phyloP scores from a whole-genome alignment of 169 alveolate genomes.

The Eimeria necatrix region DNA sequence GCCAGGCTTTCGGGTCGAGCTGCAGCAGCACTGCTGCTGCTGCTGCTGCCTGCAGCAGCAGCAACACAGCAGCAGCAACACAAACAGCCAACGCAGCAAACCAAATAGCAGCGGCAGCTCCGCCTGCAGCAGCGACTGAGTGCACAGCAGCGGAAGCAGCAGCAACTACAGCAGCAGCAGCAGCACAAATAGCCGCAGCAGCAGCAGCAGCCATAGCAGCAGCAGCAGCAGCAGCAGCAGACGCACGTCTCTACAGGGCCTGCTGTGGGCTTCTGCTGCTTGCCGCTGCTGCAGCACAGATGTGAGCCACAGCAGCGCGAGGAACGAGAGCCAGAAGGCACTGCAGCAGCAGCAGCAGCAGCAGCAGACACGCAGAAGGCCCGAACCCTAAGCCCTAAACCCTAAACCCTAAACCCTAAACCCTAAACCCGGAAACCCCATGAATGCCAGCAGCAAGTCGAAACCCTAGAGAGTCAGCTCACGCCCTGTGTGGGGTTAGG shows the following conservation, averaged over 20 bases:
- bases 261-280: not conserved
- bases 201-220: not conserved
- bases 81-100: not conserved
- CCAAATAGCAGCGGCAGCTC: too few relatives aligned
- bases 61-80: not conserved
- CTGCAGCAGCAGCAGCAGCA: slow-evolving; percentile 23
- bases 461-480: too few relatives aligned
- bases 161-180: not conserved
- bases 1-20: not conserved
- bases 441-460: too few relatives aligned
- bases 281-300: slow-evolving; percentile 36
- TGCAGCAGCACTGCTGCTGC: slow-evolving; percentile 13
- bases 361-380: not conserved
- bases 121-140: not conserved
- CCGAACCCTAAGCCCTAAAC: slow-evolving; percentile 17
- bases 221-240: slow-evolving; percentile 25
- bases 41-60: not conserved
- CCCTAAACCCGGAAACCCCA: slow-evolving; percentile 3
- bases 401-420: slow-evolving; percentile 54
- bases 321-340: not conserved
- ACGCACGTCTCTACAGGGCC: not conserved
- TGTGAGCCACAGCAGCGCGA: slow-evolving; percentile 4
- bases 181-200: not conserved
- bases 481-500: not conserved
- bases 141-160: slow-evolving; percentile 4